Conservation (phyloP, 805 yeast species). For the Candida ipomoeae region DNA sequence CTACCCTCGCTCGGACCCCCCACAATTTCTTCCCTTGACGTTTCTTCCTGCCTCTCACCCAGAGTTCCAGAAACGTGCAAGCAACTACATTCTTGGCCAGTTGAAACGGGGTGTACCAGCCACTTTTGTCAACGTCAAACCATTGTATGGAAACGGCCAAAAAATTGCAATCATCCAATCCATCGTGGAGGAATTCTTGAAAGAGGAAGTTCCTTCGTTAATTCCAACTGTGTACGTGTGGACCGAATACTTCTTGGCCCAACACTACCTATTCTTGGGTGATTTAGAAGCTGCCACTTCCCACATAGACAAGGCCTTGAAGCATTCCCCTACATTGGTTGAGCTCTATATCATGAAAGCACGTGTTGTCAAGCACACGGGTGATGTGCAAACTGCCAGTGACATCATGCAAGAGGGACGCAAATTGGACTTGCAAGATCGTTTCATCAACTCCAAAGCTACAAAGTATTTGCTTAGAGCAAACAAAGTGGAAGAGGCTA, state of each 20-base stretch:
- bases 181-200: constrained; percentile 49
- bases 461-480: constrained; percentile 81
- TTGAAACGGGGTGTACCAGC: constrained; percentile 85
- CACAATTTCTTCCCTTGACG: constrained; percentile 70
- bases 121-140: constrained; percentile 79
- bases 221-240: constrained; percentile 52
- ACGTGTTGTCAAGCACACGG: constrained; percentile 68
- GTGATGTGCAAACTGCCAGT: constrained; percentile 60
- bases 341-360: constrained; percentile 82
- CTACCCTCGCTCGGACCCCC: constrained; percentile 83
- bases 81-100: constrained; percentile 54
- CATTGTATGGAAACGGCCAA: constrained; percentile 53
- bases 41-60: constrained; percentile 55
- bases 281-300: constrained; percentile 52
- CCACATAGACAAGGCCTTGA: constrained; percentile 58
- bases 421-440: constrained; percentile 75
- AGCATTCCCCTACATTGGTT: constrained; percentile 77
- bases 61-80: constrained; percentile 44
- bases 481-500: constrained; percentile 67
- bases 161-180: constrained; percentile 45
- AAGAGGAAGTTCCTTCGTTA: constrained; percentile 22
- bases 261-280: constrained; percentile 60
- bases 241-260: constrained; percentile 75
- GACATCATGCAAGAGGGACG: constrained; percentile 67
- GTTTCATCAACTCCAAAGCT: constrained; percentile 85